Evolutionary conservation across 176 grass and related monocot species (phyloP).

Genomic region (Triticum turgidum): DNA sequence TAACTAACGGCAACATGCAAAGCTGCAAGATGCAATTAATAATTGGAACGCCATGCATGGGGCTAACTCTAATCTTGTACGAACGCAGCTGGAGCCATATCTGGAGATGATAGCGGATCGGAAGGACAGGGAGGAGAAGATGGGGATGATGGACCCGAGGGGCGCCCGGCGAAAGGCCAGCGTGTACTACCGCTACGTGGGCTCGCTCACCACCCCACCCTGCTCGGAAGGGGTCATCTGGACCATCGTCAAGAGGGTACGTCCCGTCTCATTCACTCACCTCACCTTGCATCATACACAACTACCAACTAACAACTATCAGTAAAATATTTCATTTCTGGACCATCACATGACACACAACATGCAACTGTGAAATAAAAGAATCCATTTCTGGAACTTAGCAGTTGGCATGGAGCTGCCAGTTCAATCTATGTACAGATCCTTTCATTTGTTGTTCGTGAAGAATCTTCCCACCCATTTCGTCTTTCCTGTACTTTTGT

Average conservation of each 20-base stretch:
- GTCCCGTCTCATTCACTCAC: neutral
- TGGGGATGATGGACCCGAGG: constrained; percentile 40
- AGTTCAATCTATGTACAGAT: no score
- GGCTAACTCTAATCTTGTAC: neutral
- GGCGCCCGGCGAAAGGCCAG: constrained; percentile 16
- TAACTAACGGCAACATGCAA: no score
- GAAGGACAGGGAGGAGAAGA: constrained; percentile 36
- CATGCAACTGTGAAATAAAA: no score
- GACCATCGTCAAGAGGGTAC: constrained; percentile 2
- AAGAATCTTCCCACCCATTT: no score
- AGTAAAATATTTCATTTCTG: no score
- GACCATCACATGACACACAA: no score
- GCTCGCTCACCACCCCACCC: constrained; percentile 35
- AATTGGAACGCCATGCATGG: neutral
- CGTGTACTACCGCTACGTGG: constrained; percentile 72
- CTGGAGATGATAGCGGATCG: constrained; percentile 33
- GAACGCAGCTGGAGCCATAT: constrained; percentile 47
- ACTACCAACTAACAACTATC: neutral
- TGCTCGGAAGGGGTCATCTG: no score
- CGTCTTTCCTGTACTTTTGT: no score
- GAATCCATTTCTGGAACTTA: neutral
- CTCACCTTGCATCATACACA: no score
- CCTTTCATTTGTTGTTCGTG: no score
- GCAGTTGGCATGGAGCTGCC: neutral
- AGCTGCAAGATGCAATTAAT: no score